A percentile compares a stretch with the other conserved stretches of the same genome.
phyloP scores from a whole-genome alignment of 208 protist genomes.

The Trypanosoma platydactyli region DNA sequence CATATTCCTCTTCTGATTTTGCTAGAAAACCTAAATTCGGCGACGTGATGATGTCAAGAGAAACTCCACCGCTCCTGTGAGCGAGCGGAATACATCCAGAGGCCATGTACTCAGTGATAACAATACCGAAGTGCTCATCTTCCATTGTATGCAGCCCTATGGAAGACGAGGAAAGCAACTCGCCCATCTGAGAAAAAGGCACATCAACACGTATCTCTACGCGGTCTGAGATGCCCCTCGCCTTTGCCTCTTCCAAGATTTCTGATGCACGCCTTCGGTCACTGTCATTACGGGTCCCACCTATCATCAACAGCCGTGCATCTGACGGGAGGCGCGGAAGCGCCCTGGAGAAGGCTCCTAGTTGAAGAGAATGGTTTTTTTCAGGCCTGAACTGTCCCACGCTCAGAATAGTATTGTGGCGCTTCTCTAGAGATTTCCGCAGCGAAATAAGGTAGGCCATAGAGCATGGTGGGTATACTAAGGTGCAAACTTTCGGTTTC shows the following conservation, averaged over 20 bases:
- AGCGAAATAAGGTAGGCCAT: slow-evolving; percentile 42
- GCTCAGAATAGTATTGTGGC: slow-evolving; percentile 86
- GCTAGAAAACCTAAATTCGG: slow-evolving; percentile 85
- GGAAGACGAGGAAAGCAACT: slow-evolving; percentile 43
- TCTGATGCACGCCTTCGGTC: slow-evolving; percentile 72
- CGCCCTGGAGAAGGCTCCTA: slow-evolving; percentile 81
- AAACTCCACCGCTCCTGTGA: slow-evolving; percentile 94
- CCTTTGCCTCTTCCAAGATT: slow-evolving; percentile 39
- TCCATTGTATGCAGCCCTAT: slow-evolving; percentile 98
- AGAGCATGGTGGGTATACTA: slow-evolving; percentile 95
- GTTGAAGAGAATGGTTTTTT: slow-evolving; percentile 97
- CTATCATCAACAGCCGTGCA: slow-evolving; percentile 84
- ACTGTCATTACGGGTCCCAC: slow-evolving; percentile 71
- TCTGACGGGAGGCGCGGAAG: slow-evolving; percentile 38
- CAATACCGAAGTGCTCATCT: slow-evolving; percentile 99
- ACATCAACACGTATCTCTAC: slow-evolving; percentile 72
- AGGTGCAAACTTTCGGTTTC: slow-evolving; percentile 34
- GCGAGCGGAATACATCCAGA: slow-evolving; percentile 91
- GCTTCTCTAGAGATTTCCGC: slow-evolving; percentile 33
- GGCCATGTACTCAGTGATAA: slow-evolving; percentile 97
- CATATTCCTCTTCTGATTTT: slow-evolving; percentile 81
- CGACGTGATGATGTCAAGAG: slow-evolving; percentile 91
- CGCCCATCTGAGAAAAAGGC: slow-evolving; percentile 44
- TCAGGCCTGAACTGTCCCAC: slow-evolving; percentile 97
- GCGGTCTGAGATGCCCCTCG: slow-evolving; percentile 54